Conservation (phyloP, 1,139 yeast genomes). For the Yamadazyma triangularis region DNA sequence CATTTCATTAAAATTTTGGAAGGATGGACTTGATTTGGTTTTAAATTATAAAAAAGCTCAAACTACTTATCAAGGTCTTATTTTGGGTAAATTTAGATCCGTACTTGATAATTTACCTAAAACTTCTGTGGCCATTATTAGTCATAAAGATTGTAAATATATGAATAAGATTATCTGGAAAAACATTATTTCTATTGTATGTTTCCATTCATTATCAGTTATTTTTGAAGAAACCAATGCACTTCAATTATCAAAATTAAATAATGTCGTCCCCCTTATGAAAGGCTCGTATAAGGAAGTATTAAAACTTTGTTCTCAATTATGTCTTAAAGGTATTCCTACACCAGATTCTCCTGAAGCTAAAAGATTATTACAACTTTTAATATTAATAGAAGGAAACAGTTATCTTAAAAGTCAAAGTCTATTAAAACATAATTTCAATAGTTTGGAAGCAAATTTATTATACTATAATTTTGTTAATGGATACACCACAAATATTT, state of each 20-base stretch:
- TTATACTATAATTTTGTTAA: slow-evolving; percentile 18
- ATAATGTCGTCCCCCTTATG: slow-evolving; percentile 12
- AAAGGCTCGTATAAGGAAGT: slow-evolving; percentile 20
- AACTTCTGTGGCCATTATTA: slow-evolving; percentile 1
- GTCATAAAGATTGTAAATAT: not conserved
- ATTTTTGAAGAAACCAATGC: slow-evolving; percentile 19
- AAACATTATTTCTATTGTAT: slow-evolving; percentile 10
- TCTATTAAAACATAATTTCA: slow-evolving; percentile 2
- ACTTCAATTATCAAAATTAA: slow-evolving; percentile 9
- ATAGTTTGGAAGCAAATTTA: slow-evolving; percentile 11
- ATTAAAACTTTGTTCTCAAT: slow-evolving; percentile 7
- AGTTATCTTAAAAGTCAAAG: slow-evolving; percentile 3
- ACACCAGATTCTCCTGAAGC: slow-evolving; percentile 7
- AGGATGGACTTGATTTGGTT: not conserved
- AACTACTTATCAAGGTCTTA: slow-evolving; percentile 1
- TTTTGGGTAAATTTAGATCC: not conserved
- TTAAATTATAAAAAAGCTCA: slow-evolving; percentile 1
- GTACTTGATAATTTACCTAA: slow-evolving; percentile 1
- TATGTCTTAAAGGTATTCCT: slow-evolving; percentile 9
- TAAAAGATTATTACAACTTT: slow-evolving; percentile 9
- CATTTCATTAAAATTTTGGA: slow-evolving; percentile 1
- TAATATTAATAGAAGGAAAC: slow-evolving; percentile 11
- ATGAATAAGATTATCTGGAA: slow-evolving; percentile 12
- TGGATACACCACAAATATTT: slow-evolving; percentile 12
- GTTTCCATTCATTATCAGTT: slow-evolving; percentile 16